Conservation (phyloP, 768 basidiomycete species). For the Boletellus emodensis region DNA sequence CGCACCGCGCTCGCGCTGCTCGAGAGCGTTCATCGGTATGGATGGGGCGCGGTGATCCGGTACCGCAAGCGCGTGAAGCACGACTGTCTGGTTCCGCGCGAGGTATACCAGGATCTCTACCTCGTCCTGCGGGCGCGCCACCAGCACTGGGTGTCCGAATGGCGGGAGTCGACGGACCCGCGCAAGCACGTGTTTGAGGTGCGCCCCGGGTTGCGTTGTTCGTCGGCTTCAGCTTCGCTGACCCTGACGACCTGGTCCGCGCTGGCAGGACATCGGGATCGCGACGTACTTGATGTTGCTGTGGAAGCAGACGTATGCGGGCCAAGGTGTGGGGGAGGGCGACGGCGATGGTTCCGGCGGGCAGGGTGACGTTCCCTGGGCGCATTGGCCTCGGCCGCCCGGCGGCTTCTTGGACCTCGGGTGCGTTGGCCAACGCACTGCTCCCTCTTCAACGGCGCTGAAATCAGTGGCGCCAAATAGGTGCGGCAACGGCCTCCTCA, state of each 20-base stretch:
- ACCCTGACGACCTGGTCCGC: background rate
- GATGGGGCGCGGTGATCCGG: constrained; percentile 76
- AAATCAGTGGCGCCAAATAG: constrained; percentile 33
- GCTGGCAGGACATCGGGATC: constrained; percentile 81
- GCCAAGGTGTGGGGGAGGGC: too few species aligned
- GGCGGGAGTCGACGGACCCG: constrained; percentile 83
- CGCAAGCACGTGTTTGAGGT: constrained; percentile 90
- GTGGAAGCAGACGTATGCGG: constrained; percentile 72
- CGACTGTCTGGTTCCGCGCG: constrained; percentile 72
- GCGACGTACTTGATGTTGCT: constrained; percentile 89
- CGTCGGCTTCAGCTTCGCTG: too few species aligned
- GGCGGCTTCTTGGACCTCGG: constrained; percentile 91
- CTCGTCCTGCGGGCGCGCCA: constrained; percentile 82
- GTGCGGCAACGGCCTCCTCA: constrained; percentile 90
- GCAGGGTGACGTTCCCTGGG: constrained; percentile 47
- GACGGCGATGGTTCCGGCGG: too few species aligned
- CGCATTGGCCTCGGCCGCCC: constrained; percentile 69
- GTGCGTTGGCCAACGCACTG: constrained; percentile 33
- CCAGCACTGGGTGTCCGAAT: constrained; percentile 66
- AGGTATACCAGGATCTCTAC: constrained; percentile 87
- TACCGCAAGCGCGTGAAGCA: constrained; percentile 87
- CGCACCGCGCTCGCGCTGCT: constrained; percentile 79
- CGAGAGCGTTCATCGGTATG: constrained; percentile 81
- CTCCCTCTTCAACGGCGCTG: background rate
- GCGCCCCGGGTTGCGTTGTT: too few species aligned